Evolutionary conservation across 2,329 filamentous ascomycete species (phyloP), one percentile per base, ranked within the genome.

Genomic region (Fusarium oligoseptatum): DNA sequence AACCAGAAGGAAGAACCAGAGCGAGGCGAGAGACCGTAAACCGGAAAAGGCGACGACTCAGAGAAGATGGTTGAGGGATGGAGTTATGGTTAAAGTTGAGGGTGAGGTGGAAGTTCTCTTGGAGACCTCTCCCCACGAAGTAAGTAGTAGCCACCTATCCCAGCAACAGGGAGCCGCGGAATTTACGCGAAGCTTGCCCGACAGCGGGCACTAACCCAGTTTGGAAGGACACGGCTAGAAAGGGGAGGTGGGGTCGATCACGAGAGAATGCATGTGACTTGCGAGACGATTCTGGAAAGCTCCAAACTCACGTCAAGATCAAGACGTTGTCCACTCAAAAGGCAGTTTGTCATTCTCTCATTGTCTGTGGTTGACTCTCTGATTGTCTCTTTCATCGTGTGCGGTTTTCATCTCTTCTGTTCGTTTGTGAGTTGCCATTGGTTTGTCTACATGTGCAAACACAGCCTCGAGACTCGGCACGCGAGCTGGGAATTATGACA

Each of bases 21-120:
- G 81, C 81, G 64, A 80, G 79, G 79, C 78, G 80, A 78, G 77
- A 79, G 78, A 81, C 78, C 79, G 75, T 73, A 63, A 67, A 71
- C 72, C 68, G 76, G 73, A 68, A 60, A 65, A 64, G 74, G 67
- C 71, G 68, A 68, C 70, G 73, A 74, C 73, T 72, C 64, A 69
- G 65, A 70, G 74, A 67, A 77, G 75, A 77, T 74, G 72, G 76
- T 70, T 73, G 69, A 70, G 71, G 72, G 68, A 72, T 75, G 72
- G 74, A 73, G 74, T 70, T 80, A 75, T 76, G 70, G 76, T 67
- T 71, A 71, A 72, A 70, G 65, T 78, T 83, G 78, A 84, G 79
- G 82, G 80, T 84, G 81, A 85, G 80, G 83, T 84, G 82, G 83
- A 84, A 84, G 82, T 84, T 82, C 79, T 80, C 81, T 75, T 81